Evolutionary conservation across 2,329 filamentous ascomycete species (phyloP).

Genomic region (Exophiala phaeomuriformis): DNA sequence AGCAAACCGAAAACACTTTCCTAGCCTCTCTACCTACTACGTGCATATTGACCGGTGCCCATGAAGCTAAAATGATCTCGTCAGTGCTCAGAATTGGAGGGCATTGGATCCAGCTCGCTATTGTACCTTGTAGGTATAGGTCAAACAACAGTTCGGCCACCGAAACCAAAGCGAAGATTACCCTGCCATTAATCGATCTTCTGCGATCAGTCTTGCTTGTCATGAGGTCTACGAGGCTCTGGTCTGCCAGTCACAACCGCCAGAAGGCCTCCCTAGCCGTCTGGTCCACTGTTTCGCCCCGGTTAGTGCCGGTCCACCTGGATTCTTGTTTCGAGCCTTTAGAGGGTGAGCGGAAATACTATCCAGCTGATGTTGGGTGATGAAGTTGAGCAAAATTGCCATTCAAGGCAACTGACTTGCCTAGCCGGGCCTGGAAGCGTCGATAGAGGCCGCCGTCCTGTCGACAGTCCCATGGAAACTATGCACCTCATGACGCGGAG

Average conservation of each 20-base stretch:
- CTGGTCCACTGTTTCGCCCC: background rate
- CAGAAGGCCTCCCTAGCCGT: background rate
- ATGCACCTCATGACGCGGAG: background rate
- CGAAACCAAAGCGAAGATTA: no score
- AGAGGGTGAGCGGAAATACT: background rate
- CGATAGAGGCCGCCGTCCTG: background rate
- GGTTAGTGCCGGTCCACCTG: background rate
- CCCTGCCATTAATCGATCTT: background rate
- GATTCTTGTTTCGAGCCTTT: background rate
- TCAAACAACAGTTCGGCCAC: no score
- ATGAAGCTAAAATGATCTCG: no score
- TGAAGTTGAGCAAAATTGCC: background rate
- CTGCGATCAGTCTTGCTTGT: background rate
- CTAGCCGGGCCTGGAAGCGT: background rate
- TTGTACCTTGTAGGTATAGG: no score
- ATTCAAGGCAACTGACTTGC: background rate
- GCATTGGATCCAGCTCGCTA: no score
- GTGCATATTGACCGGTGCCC: no score
- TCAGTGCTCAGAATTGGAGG: no score
- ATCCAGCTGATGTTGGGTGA: constrained; percentile 1
- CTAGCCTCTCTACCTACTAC: no score
- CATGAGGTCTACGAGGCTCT: background rate
- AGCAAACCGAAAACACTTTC: background rate
- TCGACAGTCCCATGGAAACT: background rate
- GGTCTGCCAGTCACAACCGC: background rate